Conservation (phyloP, 345 rosid species). For the Populus alba region DNA sequence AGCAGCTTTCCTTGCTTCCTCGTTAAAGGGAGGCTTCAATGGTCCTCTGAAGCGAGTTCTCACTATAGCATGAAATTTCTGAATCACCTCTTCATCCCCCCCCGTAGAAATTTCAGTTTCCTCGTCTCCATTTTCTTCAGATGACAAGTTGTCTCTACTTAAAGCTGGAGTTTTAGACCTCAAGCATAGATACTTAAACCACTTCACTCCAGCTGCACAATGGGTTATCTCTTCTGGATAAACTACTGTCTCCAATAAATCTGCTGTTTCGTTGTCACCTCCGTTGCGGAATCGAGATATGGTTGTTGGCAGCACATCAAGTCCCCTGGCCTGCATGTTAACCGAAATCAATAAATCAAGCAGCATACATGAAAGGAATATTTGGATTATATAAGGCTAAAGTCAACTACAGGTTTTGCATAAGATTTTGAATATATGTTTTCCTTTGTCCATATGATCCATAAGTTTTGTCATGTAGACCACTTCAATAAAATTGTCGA, state of each 20-base stretch:
- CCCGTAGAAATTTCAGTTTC: constrained; percentile 22
- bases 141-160: constrained; percentile 10
- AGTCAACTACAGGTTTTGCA: neutral
- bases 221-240: constrained; percentile 93
- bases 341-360: neutral
- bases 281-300: constrained; percentile 79
- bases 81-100: constrained; percentile 48
- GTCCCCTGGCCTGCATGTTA: constrained; percentile 80
- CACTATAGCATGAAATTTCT: constrained; percentile 61
- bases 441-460: neutral
- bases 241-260: constrained; percentile 62
- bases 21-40: constrained; percentile 92
- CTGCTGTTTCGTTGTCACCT: constrained; percentile 73
- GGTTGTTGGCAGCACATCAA: constrained; percentile 83
- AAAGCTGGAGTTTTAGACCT: constrained; percentile 37
- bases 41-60: constrained; percentile 83
- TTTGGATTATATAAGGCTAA: neutral
- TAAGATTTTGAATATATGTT: neutral
- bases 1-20: constrained; percentile 82
- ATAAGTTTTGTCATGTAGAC: neutral
- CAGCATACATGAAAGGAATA: neutral
- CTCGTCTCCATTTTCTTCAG: constrained; percentile 22
- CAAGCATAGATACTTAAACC: constrained; percentile 76
- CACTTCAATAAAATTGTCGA: neutral
- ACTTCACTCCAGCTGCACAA: constrained; percentile 90